Evolutionary conservation across 192 early-diverging fungal genomes (phyloP), one percentile per base, ranked within the genome.

Genomic region (Mortierella hygrophila): DNA sequence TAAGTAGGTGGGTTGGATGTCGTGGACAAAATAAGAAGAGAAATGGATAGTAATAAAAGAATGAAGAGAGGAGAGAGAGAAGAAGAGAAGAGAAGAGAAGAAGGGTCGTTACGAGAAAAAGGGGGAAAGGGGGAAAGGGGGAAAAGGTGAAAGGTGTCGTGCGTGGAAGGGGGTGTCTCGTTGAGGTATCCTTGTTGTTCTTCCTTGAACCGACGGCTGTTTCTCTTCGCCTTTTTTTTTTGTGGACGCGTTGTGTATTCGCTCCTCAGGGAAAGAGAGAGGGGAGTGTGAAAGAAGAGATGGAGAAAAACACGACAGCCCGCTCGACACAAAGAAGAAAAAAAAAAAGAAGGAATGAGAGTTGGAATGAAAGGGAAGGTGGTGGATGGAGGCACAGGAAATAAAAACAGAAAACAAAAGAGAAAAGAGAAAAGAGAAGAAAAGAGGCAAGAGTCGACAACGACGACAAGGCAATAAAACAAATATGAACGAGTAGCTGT

Each of bases 111-210:
- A 21, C 49, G 20, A 16, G 20, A 52, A 32, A 65, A 65, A 65
- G 29, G 26, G n/a, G 26, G 26, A 10, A 35, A 15, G 29, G 23
- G 13, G 29, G 35, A 35, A 35, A 35, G 35, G 35, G 35, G 35
- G 35, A 63, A 63, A 29, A 9, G 26, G 26, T n/a, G 20, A 29
- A 63, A n/a, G 38, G 6, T 40, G 29, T 15, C 0, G 60, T 32
- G n/a, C 1, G 11, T 65, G 60, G 60, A 65, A 65, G 29, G 60
- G 60, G 60, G 60, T 65, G 60, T 65, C 60, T 65, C 60, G 60
- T 63, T 63, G 9, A 21, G 29, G 60, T 63, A 63, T 63, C 60
- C 55, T 57, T n/a, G 55, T 11, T 44, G 44, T 44, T 57, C 55
- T 9, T n/a, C 23, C n/a, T 26, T 26, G n/a, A 7, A 26, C n/a